Evolutionary conservation across 2,329 filamentous ascomycete species (phyloP), one percentile per base, ranked within the genome.

Genomic region (Aureobasidium pullulans): DNA sequence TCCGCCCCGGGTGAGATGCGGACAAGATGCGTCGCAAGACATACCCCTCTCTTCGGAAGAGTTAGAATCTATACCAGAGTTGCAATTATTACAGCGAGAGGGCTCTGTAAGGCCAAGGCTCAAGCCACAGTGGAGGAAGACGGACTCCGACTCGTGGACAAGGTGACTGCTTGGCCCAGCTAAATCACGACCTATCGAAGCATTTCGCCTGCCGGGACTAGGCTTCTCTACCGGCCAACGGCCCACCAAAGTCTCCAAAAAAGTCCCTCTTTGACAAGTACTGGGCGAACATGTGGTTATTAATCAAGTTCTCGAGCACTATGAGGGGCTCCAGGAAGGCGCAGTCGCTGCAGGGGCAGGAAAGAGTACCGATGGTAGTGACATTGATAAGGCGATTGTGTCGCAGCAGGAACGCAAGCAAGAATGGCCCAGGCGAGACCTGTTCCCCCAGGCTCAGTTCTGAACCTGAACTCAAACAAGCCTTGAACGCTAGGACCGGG

Each of bases 401-500:
- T 57, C 15, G 42, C 42, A 47, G 31, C 39, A 46, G 29, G 47
- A 23, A 57, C 53, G 44, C 37, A n/a, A 42, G 15, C 40, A 46
- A 32, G 42, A 31, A 32, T 10, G 23, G 54, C 42, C 54, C 34
- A 43, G 43, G 43, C 54, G 37, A 57, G 54, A 34, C 54, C 32
- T 57, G 32, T 44, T 40, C 40, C 50, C 43, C 32, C 54, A 57
- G 40, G 42, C 43, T 34, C 40, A 46, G 4, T 28, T 16, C 3
- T 15, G 23, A 39, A 16, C 34, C 23, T 29, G 52, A 57, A 57
- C 54, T 57, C 54, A 57, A 48, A 57, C 54, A 57, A 57, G 54
- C 54, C 43, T 57, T 40, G 42, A 6, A 11, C 28, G 54, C 43
- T 32, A 39, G 54, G 43, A 48, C 36, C 34, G 13, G 23, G 43